Percentiles rank a stretch among this genome's conserved stretches.
phyloP scores from a whole-genome alignment of 2,329 filamentous ascomycete species.

The Stromatinia cepivora region DNA sequence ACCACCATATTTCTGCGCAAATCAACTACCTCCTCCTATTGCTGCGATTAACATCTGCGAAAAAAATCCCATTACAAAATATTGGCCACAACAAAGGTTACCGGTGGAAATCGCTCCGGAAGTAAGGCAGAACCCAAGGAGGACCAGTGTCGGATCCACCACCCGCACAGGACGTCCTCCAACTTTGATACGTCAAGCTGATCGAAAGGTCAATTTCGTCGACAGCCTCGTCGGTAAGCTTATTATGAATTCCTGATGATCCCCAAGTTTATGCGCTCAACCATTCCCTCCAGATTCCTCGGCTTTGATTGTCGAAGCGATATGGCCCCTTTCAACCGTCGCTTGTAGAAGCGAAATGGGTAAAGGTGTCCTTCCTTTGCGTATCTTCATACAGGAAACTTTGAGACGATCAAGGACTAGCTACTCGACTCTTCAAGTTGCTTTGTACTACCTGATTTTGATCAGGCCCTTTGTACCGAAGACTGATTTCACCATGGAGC shows the following conservation, averaged over 20 bases:
- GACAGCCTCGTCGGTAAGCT: conserved; percentile 95
- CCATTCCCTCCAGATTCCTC: conserved; percentile 71
- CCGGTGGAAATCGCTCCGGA: conserved; percentile 56
- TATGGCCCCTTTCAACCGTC: conserved; percentile 89
- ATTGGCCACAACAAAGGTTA: conserved; percentile 40
- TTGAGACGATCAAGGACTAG: conserved; percentile 91
- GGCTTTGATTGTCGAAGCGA: conserved; percentile 93
- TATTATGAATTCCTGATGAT: conserved; percentile 38
- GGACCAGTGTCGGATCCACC: conserved; percentile 55
- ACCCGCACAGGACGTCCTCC: conserved; percentile 66
- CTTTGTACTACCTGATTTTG: conserved; percentile 91
- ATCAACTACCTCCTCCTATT: conserved; percentile 41
- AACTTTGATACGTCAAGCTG: conserved; percentile 77
- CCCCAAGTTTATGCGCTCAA: conserved; percentile 41
- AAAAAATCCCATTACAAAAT: conserved; percentile 36
- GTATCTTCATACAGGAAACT: conserved; percentile 97
- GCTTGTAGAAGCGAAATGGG: conserved; percentile 72
- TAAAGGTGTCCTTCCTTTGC: conserved; percentile 81
- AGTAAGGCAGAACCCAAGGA: conserved; percentile 64
- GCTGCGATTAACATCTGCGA: conserved; percentile 39
- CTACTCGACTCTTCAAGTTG: conserved; percentile 96
- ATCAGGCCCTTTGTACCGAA: conserved; percentile 87
- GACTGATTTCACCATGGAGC: conserved; percentile 83
- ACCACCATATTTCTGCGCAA: conserved; percentile 46
- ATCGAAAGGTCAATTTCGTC: conserved; percentile 93